phyloP scores from a whole-genome alignment of 441 rosid species.

The Euphorbia corollata region DNA sequence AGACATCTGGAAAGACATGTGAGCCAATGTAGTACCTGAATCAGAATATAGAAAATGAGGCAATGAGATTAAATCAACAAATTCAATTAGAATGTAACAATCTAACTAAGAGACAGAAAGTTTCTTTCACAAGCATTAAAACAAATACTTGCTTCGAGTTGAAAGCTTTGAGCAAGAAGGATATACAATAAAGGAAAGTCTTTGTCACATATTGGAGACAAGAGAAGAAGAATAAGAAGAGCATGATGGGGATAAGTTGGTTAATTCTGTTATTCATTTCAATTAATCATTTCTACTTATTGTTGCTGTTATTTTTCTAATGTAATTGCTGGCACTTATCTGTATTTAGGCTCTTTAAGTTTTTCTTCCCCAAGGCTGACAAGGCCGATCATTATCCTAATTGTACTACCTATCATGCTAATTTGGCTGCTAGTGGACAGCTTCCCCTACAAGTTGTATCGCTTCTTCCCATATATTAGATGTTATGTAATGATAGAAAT shows the following conservation, averaged over 20 bases:
- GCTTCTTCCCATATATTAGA: neutral
- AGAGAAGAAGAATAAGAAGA: too few relatives aligned
- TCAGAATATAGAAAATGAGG: slow-evolving; percentile 17
- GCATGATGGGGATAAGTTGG: too few relatives aligned
- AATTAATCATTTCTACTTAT: too few relatives aligned
- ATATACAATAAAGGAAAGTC: neutral
- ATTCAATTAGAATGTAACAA: neutral
- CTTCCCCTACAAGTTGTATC: neutral
- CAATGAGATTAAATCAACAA: slow-evolving; percentile 8
- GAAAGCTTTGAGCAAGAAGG: neutral
- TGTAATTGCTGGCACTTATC: too few relatives aligned
- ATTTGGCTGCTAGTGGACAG: neutral
- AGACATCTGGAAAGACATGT: slow-evolving; percentile 80
- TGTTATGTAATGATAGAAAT: neutral
- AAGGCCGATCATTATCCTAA: too few relatives aligned
- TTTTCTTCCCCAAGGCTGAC: neutral
- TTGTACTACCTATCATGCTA: neutral
- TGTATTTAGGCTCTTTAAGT: too few relatives aligned
- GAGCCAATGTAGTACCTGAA: slow-evolving; percentile 83
- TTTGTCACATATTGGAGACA: too few relatives aligned
- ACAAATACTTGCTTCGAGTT: neutral
- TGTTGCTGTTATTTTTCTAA: too few relatives aligned
- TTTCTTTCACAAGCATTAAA: neutral
- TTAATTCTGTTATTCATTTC: too few relatives aligned
- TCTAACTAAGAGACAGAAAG: neutral